Percentiles rank a stretch among this genome's conserved stretches.
Evolutionary conservation across 75 land plant species (phyloP).

Genomic region (Pseudotsuga menziesii): DNA sequence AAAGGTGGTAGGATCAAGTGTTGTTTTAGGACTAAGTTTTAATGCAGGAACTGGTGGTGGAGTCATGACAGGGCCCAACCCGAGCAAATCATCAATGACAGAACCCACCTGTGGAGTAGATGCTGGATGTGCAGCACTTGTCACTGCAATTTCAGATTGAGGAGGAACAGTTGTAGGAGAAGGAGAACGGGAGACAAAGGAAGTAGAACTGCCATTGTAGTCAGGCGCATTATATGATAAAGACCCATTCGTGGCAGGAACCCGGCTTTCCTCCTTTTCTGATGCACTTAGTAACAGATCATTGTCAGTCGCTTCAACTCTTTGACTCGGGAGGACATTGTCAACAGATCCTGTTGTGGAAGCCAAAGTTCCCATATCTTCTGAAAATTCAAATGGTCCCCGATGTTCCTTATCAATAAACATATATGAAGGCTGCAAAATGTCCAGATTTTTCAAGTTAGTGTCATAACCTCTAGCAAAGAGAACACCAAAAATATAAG

Average conservation of each 20-base stretch:
- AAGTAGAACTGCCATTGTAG: constrained; percentile 27
- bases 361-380: constrained; percentile 60
- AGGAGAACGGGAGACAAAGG: constrained; percentile 14
- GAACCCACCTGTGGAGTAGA: constrained; percentile 16
- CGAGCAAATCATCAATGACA: constrained; percentile 85
- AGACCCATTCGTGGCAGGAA: constrained; percentile 42
- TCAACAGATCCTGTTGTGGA: constrained; percentile 37
- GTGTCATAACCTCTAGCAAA: not conserved
- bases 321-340: constrained; percentile 45
- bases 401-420: constrained; percentile 96
- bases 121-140: constrained; percentile 21
- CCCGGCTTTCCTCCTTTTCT: constrained; percentile 77
- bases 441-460: constrained; percentile 4
- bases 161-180: constrained; percentile 19
- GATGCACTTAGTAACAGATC: constrained; percentile 79
- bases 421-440: constrained; percentile 96
- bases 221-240: constrained; percentile 70
- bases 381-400: constrained; percentile 86
- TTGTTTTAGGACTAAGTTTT: constrained; percentile 74
- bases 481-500: not conserved
- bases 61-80: constrained; percentile 44
- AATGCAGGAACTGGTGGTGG: constrained; percentile 42
- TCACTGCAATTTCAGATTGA: constrained; percentile 15
- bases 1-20: constrained; percentile 74
- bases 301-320: constrained; percentile 88